phyloP scores from a whole-genome alignment of 805 yeast species.

The Myxozyma lipomycoides region DNA sequence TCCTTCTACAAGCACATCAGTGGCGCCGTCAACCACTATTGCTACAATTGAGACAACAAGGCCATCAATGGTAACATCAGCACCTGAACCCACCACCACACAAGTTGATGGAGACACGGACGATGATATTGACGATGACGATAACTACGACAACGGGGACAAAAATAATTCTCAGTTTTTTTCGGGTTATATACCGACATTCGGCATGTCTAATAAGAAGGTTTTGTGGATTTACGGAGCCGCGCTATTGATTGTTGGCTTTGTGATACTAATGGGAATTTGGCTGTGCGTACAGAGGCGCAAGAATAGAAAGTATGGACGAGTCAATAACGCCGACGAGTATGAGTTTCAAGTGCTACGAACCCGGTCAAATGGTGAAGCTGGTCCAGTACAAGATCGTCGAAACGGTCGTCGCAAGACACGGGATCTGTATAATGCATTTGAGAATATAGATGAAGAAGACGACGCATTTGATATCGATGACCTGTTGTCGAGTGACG shows the following conservation, averaged over 20 bases:
- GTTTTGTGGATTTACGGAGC: conserved; percentile 38
- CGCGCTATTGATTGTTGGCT: conserved; percentile 46
- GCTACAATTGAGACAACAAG: conserved; percentile 22
- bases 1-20: conserved; percentile 21
- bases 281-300: conserved; percentile 45
- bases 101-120: conserved; percentile 1
- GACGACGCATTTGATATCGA: conserved; percentile 27
- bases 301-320: conserved; percentile 28
- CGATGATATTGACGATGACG: conserved; percentile 16
- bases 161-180: conserved; percentile 12
- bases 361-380: conserved; percentile 1
- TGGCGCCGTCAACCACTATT: conserved; percentile 22
- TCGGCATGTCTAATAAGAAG: conserved; percentile 34
- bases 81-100: conserved; percentile 17
- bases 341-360: conserved; percentile 60
- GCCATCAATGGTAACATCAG: conserved; percentile 7
- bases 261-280: conserved; percentile 37
- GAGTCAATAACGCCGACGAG: conserved; percentile 46
- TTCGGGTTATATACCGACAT: conserved; percentile 33
- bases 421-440: conserved; percentile 26
- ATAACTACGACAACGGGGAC: conserved; percentile 4
- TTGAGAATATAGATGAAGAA: conserved; percentile 25
- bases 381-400: not conserved
- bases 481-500: conserved; percentile 19
- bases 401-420: conserved; percentile 15